A percentile compares a stretch with the other conserved stretches of the same genome.
Conservation (phyloP, 345 rosid genomes). For the Odontarrhena argentea region DNA sequence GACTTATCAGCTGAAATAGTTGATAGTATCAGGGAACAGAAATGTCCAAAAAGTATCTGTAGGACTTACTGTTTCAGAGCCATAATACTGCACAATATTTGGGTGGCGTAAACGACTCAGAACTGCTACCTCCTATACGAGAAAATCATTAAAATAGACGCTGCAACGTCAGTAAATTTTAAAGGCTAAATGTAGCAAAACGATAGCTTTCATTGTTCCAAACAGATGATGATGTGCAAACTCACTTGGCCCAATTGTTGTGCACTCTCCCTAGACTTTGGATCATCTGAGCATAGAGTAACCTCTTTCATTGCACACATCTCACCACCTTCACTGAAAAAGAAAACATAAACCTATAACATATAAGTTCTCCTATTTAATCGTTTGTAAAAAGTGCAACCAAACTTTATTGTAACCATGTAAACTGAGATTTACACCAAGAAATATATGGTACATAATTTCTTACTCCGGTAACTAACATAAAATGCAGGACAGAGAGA, state of each 20-base stretch:
- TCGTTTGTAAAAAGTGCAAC: neutral
- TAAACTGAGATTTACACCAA: conserved; percentile 19
- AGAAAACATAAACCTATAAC: conserved; percentile 23
- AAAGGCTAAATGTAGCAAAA: conserved; percentile 10
- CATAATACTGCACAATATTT: conserved; percentile 83
- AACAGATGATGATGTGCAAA: conserved; percentile 24
- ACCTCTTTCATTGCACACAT: conserved; percentile 96
- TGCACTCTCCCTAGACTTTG: conserved; percentile 76
- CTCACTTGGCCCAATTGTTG: conserved; percentile 72
- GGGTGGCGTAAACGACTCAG: conserved; percentile 70
- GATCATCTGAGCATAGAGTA: conserved; percentile 73
- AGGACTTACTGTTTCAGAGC: conserved; percentile 65
- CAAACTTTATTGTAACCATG: conserved; percentile 1
- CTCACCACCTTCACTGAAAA: conserved; percentile 72
- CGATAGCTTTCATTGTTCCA: neutral
- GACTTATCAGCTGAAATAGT: conserved; percentile 14
- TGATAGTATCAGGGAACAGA: conserved; percentile 6
- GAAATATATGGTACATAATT: conserved; percentile 1
- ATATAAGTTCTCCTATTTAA: conserved; percentile 2
- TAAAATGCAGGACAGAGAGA: neutral
- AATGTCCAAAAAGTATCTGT: conserved; percentile 9
- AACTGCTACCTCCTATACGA: conserved; percentile 63
- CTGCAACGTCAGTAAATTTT: conserved; percentile 5
- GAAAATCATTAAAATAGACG: conserved; percentile 1
- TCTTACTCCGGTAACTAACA: conserved; percentile 13